phyloP scores from a whole-genome alignment of 257 asterid genomes.

The Solanum virginianum region DNA sequence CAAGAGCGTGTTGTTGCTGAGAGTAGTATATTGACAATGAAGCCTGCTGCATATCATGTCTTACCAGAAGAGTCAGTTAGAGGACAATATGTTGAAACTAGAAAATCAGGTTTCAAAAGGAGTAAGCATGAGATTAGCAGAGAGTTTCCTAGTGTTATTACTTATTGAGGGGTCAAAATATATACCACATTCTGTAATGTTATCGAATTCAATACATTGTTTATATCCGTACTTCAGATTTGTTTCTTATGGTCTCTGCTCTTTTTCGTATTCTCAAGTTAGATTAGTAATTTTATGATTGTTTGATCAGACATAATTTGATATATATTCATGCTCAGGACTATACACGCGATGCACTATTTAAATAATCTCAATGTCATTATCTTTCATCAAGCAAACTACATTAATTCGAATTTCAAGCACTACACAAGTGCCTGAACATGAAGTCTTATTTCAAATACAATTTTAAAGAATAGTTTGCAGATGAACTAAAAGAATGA shows the following conservation, averaged over 20 bases:
- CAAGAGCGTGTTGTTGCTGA: slow-evolving; percentile 60
- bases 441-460: background rate
- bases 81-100: background rate
- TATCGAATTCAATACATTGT: background rate
- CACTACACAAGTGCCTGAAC: background rate
- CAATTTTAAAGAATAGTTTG: no score
- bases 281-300: background rate
- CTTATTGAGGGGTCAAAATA: background rate
- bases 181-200: background rate
- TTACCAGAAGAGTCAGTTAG: slow-evolving; percentile 15
- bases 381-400: background rate
- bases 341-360: background rate
- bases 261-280: background rate
- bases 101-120: background rate
- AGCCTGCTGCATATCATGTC: slow-evolving; percentile 47
- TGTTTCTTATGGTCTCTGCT: background rate
- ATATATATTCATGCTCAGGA: background rate
- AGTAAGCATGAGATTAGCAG: background rate
- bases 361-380: background rate
- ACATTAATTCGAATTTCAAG: background rate
- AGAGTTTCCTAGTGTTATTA: background rate
- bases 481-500: no score
- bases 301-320: background rate
- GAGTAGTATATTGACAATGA: slow-evolving; percentile 69
- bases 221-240: background rate